These are phyloP conservation scores for Xerocomus tenax DNA, from an alignment of 1,284 basidiomycete genomes.

Conservation along the genomic window DNA sequence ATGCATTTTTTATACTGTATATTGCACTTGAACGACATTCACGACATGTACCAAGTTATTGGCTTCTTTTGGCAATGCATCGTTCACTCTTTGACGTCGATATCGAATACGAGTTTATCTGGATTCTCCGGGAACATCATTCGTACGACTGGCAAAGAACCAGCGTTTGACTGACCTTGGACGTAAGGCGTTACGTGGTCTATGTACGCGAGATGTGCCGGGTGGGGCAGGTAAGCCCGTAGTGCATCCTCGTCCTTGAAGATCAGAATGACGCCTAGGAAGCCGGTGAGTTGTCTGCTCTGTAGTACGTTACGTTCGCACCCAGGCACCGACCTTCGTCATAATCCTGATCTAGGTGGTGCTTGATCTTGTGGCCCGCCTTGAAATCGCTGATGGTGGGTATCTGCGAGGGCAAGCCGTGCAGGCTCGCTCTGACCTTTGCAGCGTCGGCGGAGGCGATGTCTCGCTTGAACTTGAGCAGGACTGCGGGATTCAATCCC, in stretches of 20 bases:
- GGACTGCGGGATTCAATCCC: constrained; percentile 7
- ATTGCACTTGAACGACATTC: constrained; percentile 3
- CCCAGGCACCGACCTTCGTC: constrained; percentile 18
- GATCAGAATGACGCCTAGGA: constrained; percentile 18
- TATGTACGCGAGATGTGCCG: constrained; percentile 15
- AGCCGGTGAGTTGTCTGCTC: neutral
- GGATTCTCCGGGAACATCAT: neutral
- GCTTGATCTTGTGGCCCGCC: constrained; percentile 15
- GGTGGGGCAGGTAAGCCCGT: constrained; percentile 16
- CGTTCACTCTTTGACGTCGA: constrained; percentile 12
- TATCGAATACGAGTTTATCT: constrained; percentile 25
- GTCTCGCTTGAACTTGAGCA: constrained; percentile 20
- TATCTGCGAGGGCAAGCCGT: constrained; percentile 12
- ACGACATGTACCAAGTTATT: constrained; percentile 3
- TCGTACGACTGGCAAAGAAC: neutral
- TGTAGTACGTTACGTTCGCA: too few relatives aligned
- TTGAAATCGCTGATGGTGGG: constrained; percentile 15
- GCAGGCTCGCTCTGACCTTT: constrained; percentile 5
- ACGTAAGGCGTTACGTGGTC: constrained; percentile 9
- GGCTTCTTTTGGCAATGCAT: neutral
- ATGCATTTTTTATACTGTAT: neutral
- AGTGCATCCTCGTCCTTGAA: constrained; percentile 18
- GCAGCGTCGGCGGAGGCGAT: constrained; percentile 6
- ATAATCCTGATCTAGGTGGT: constrained; percentile 19
- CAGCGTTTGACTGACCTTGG: constrained; percentile 15